Evolutionary conservation across 129 eudicot species (phyloP).

Genomic region (Flaveria sonorensis): DNA sequence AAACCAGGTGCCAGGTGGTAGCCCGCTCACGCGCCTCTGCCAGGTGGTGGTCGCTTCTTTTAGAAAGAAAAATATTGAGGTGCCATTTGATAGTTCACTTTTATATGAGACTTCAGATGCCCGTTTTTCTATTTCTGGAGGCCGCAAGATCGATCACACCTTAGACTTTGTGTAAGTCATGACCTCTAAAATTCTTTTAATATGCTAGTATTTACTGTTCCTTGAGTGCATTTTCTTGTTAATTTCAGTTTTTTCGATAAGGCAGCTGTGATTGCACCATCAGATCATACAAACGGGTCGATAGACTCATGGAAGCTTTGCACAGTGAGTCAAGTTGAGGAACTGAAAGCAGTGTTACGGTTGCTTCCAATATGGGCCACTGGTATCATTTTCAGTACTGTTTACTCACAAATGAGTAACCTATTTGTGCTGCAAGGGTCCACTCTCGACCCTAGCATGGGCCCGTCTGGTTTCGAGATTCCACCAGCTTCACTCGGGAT

Average conservation of each 20-base stretch:
- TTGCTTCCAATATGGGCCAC: constrained; percentile 75
- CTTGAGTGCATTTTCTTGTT: background rate
- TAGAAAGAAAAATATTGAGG: constrained; percentile 43
- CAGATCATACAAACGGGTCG: constrained; percentile 42
- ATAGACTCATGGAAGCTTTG: constrained; percentile 69
- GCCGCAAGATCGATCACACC: constrained; percentile 65
- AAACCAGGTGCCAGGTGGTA: constrained; percentile 61
- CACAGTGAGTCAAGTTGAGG: constrained; percentile 74
- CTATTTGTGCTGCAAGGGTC: constrained; percentile 56
- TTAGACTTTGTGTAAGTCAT: constrained; percentile 45
- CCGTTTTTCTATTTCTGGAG: constrained; percentile 38
- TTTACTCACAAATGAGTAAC: constrained; percentile 60
- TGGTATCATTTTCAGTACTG: constrained; percentile 54
- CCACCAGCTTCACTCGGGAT: constrained; percentile 60
- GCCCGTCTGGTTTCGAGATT: constrained; percentile 44
- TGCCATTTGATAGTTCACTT: constrained; percentile 53
- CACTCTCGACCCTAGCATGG: constrained; percentile 48
- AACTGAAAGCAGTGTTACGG: constrained; percentile 62
- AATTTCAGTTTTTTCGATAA: constrained; percentile 63
- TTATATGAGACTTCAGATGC: constrained; percentile 47
- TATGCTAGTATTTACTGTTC: background rate
- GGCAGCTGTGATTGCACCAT: constrained; percentile 55
- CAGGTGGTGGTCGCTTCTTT: constrained; percentile 70
- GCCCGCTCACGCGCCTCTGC: constrained; percentile 60
- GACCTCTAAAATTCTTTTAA: background rate